Evolutionary conservation across 2,329 filamentous ascomycete species (phyloP).

Genomic region (Penicillium expansum): DNA sequence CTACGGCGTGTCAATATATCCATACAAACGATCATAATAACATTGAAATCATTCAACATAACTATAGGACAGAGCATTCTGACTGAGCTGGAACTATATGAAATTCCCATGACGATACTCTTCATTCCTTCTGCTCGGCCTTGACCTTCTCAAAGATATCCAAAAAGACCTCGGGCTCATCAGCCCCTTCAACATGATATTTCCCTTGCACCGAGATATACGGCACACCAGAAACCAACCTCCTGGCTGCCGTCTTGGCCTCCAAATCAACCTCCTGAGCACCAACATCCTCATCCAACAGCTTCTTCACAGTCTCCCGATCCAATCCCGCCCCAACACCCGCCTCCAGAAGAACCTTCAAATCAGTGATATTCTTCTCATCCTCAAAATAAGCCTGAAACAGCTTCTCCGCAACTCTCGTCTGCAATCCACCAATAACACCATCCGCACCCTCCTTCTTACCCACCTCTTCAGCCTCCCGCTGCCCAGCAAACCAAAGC

Average conservation of each 20-base stretch:
- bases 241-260: conserved; percentile 52
- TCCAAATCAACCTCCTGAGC: conserved; percentile 58
- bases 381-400: conserved; percentile 67
- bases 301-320: conserved; percentile 51
- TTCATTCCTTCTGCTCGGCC: conserved; percentile 29
- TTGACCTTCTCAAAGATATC: conserved; percentile 63
- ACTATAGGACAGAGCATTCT: not conserved
- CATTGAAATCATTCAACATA: not conserved
- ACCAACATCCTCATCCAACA: conserved; percentile 57
- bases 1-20: not conserved
- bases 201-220: conserved; percentile 69
- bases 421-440: conserved; percentile 52
- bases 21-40: not conserved
- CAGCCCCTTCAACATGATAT: conserved; percentile 67
- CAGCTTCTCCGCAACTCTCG: conserved; percentile 58
- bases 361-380: conserved; percentile 61
- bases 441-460: conserved; percentile 7
- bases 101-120: not conserved
- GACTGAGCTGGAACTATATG: not conserved
- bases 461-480: conserved; percentile 27
- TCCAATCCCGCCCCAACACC: conserved; percentile 56
- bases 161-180: conserved; percentile 66
- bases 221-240: conserved; percentile 66
- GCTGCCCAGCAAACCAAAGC: conserved; percentile 65
- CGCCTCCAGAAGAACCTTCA: conserved; percentile 52